Percentiles rank a stretch among this genome's conserved stretches.
Evolutionary conservation across 768 basidiomycete genomes (phyloP).

Genomic region (Pholiota molesta): DNA sequence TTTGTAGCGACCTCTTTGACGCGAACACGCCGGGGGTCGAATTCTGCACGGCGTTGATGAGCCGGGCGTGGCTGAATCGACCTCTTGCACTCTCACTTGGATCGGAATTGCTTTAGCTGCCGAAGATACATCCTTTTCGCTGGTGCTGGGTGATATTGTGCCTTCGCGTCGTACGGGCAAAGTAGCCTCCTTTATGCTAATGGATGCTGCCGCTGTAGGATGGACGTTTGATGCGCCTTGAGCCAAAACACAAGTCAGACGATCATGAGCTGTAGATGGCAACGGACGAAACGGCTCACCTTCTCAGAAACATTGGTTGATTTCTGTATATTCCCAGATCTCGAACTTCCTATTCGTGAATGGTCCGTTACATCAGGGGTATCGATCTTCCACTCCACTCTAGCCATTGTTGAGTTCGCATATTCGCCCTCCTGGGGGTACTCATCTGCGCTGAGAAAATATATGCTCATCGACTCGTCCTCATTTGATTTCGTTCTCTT

Average conservation of each 20-base stretch:
- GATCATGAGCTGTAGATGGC: not conserved
- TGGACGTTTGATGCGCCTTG: not conserved
- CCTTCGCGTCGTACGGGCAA: slow-evolving; percentile 12
- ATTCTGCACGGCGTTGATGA: slow-evolving; percentile 17
- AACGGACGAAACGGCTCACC: not conserved
- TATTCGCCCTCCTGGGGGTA: slow-evolving; percentile 31
- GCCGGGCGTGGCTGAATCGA: slow-evolving; percentile 7
- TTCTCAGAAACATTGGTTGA: not conserved
- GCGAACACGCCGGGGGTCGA: not conserved
- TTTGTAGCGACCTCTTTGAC: slow-evolving; percentile 20
- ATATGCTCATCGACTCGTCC: slow-evolving; percentile 47
- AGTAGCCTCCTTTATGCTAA: not conserved
- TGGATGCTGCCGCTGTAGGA: not conserved
- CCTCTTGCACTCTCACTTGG: slow-evolving; percentile 6
- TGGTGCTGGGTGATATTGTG: slow-evolving; percentile 26
- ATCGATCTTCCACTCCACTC: slow-evolving; percentile 11
- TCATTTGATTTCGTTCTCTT: slow-evolving; percentile 36
- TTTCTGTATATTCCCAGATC: not conserved
- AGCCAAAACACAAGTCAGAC: not conserved
- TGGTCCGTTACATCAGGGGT: not conserved
- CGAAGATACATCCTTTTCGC: slow-evolving; percentile 20
- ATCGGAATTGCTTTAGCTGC: slow-evolving; percentile 10
- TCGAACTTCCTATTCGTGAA: not conserved
- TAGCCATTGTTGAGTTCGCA: slow-evolving; percentile 13
- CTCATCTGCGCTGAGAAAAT: slow-evolving; percentile 43